These are phyloP conservation scores for Picea abies DNA, from an alignment of 83 land plant genomes.

Conservation along the genomic window DNA sequence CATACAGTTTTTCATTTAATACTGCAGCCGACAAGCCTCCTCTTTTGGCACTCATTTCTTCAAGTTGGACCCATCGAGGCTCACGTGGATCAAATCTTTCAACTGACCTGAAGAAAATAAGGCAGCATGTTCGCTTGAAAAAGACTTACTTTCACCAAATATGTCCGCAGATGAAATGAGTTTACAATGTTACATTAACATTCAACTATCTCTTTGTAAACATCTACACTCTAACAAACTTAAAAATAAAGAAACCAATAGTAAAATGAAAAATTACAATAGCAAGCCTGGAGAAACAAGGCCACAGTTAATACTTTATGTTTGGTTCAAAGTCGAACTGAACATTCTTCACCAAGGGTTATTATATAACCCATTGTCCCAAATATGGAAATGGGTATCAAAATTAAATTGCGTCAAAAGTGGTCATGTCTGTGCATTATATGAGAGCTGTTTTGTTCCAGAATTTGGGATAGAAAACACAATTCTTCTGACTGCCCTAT, in stretches of 20 bases:
- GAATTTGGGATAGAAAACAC: no score
- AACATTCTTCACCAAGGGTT: no score
- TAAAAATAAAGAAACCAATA: neutral
- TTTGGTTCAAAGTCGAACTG: no score
- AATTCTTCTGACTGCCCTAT: no score
- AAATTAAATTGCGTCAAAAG: no score
- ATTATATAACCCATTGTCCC: no score
- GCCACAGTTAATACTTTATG: neutral
- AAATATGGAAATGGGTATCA: no score
- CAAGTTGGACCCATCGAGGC: conserved; percentile 35
- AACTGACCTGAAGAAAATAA: conserved; percentile 35
- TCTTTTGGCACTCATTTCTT: no score
- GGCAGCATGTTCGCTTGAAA: neutral
- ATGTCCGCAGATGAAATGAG: neutral
- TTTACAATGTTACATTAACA: no score
- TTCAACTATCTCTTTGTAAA: neutral
- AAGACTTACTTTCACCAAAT: neutral
- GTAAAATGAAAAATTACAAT: neutral
- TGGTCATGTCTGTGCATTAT: no score
- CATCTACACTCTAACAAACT: neutral
- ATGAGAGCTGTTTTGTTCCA: no score
- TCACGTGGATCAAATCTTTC: conserved; percentile 72
- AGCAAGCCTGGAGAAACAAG: neutral
- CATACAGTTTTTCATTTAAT: conserved; percentile 23
- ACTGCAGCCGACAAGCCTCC: no score